Base-by-base conservation (phyloP, 129 eudicot species). In the Flaveria ramosissima region DNA sequence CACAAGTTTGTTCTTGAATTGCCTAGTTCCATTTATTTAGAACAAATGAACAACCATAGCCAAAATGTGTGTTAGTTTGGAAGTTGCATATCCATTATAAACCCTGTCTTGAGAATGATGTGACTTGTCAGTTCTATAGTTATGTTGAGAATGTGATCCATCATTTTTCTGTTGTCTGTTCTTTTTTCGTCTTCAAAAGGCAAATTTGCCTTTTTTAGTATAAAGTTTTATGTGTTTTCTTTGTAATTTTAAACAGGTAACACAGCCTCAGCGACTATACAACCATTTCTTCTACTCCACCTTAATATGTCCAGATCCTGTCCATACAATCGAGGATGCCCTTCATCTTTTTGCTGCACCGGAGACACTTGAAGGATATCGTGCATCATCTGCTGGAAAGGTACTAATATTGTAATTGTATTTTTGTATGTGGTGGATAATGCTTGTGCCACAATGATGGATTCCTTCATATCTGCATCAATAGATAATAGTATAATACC, bases 221-320 rank as follows among this genome's bases (percentile, higher is more conserved):
- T 71, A 24, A 60, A 41, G 48, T 59, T 26, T 8, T 75, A 30
- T 70, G 11, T 63, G 3, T 66, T 39, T 65, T 67, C 41, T 39
- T 65, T 67, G 14, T 69, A n/a, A 51, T 30, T 85, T 11, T 69
- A 75, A 72, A 82, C 85, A 92, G 97, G 97, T 71, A 89, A 67
- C 79, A 92, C 85, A 81, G 85, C 89, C 26, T 92, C 97, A 41
- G 92, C 89, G 27, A 92, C 97, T 30, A 73, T 92, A 64, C 92
- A 92, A 70, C 97, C 97, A 76, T 92, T 85, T 83, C 90, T 92
- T 62, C 80, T 92, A 84, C 96, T 92, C 67, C 97, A 92, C 78
- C 92, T 92, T 23, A 88, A 89, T 78, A 61, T 82, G 83, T 30
- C 93, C 96, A 65, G 97, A 87, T 27, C 87, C 88, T 77, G 85